Evolutionary conservation across 2,329 filamentous ascomycete species (phyloP), one percentile per base, ranked within the genome.

Genomic region (Diaporthe destruens): DNA sequence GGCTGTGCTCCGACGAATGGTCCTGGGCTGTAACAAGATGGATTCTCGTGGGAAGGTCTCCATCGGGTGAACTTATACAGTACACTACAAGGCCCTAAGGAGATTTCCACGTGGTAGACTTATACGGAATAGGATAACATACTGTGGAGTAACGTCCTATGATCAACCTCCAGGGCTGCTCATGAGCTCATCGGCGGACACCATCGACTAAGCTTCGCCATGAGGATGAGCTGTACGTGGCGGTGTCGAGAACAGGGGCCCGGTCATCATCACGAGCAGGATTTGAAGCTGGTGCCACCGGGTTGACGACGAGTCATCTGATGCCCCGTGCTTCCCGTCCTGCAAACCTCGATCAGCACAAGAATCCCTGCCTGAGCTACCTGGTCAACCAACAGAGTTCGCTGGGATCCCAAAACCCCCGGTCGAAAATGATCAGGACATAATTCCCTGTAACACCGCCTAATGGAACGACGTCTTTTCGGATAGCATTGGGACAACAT

Each of bases 301-400:
- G 47, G 25, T 12, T 34, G n/a, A 39, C n/a, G 44, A 39, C n/a
- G 44, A 39, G 47, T 66, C 61, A 66, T 66, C 61, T 39, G 61
- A 66, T 39, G 61, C 36, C 36, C 61, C 32, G 44, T 29, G 61
- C n/a, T 53, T 16, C 18, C 47, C 61, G 61, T 66, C 29, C 51
- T 47, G 51, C 61, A 23, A 29, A 16, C n/a, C 29, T 23, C 32
- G 14, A 39, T 49, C 34, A 53, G 61, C n/a, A 25, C 12, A 53
- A 66, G 32, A 25, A 34, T 12, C 6, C n/a, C n/a, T 25, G 12
- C 51, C 34, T 51, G 61, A 12, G 14, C n/a, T 25, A 6, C 51
- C 34, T 51, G 61, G 20, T 29, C 0, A 36, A 18, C 9, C 0
- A 36, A 18, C 9, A 32, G 16, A 51, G 12, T 18, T 25, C 20